Conservation (phyloP, 2,329 filamentous ascomycete genomes). For the Trichophyton equinum region DNA sequence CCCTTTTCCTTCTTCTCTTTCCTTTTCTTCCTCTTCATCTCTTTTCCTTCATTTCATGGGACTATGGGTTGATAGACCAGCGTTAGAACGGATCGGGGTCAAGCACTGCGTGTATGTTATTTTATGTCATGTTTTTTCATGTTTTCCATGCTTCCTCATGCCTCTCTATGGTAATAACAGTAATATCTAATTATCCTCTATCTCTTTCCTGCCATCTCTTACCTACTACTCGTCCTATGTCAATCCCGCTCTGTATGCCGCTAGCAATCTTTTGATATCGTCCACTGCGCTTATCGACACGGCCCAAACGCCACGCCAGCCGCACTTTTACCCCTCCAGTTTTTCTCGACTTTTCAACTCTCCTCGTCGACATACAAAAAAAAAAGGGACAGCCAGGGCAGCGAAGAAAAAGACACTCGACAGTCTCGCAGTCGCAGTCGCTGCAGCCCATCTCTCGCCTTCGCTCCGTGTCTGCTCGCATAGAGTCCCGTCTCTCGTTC, state of each 20-base stretch:
- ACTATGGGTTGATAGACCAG: constrained; percentile 12
- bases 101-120: background rate
- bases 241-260: too few species aligned
- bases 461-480: background rate
- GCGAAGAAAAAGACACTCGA: background rate
- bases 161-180: background rate
- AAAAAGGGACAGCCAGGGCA: background rate
- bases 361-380: too few species aligned
- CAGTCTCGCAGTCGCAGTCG: background rate
- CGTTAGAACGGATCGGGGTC: constrained; percentile 11
- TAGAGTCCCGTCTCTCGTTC: background rate
- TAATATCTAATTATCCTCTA: background rate
- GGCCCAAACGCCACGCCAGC: background rate
- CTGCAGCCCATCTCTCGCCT: background rate
- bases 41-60: constrained; percentile 6
- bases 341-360: background rate
- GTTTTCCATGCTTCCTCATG: background rate
- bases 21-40: constrained; percentile 4
- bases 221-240: too few species aligned
- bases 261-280: too few species aligned
- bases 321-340: background rate
- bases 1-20: constrained; percentile 4
- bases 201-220: background rate
- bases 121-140: background rate
- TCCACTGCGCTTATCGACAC: background rate